Conservation (phyloP, 768 basidiomycete species). For the Lyophyllum semitale region DNA sequence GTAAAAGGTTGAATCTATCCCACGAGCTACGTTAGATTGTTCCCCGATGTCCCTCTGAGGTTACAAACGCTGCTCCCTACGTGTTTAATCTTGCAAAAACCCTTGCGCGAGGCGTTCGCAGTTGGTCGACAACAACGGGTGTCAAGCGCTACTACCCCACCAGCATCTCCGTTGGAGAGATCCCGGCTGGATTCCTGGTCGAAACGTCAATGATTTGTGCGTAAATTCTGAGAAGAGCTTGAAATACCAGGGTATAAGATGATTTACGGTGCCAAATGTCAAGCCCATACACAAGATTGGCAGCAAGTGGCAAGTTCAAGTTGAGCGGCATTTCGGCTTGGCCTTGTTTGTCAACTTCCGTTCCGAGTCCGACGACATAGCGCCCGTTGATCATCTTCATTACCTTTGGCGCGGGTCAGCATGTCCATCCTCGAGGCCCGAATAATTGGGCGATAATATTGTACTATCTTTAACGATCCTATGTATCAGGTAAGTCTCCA, state of each 20-base stretch:
- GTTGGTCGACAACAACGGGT: neutral
- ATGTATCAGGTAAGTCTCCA: neutral
- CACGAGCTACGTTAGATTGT: neutral
- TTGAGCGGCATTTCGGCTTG: slow-evolving; percentile 11
- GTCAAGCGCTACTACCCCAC: slow-evolving; percentile 11
- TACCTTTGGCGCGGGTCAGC: neutral
- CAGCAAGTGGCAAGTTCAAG: neutral
- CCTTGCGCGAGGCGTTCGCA: neutral
- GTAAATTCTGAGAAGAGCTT: neutral
- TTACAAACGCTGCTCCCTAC: neutral
- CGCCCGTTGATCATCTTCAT: too few species aligned
- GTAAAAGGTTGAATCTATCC: slow-evolving; percentile 5
- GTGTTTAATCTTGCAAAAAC: neutral
- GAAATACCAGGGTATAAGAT: neutral
- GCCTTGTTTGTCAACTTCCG: slow-evolving; percentile 12
- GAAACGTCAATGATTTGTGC: neutral
- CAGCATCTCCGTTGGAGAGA: slow-evolving; percentile 14
- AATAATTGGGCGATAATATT: neutral
- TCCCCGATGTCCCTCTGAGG: slow-evolving; percentile 1
- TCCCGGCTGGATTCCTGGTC: neutral
- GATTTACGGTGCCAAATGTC: slow-evolving; percentile 3
- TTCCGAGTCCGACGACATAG: too few species aligned
- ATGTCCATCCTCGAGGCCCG: neutral
- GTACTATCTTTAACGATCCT: neutral
- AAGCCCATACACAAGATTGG: slow-evolving; percentile 7